Percentiles rank a stretch among this genome's conserved stretches.
These are phyloP conservation scores for Hirsutella thompsonii DNA, from an alignment of 2,329 filamentous ascomycete species.

Conservation along the genomic window DNA sequence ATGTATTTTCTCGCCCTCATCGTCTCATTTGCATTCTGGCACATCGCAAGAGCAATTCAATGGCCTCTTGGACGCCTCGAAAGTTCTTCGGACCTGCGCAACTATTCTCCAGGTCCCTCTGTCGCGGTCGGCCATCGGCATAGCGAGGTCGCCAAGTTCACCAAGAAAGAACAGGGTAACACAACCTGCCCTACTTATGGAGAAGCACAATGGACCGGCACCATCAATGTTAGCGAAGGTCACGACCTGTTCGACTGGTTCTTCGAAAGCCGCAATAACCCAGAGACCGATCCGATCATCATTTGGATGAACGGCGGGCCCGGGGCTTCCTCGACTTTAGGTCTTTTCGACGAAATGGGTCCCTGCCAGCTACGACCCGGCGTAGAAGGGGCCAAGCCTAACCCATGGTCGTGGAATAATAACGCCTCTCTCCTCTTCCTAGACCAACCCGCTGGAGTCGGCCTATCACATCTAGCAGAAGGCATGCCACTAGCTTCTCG, in stretches of 20 bases:
- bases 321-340: conserved; percentile 38
- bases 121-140: too few species aligned
- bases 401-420: conserved; percentile 49
- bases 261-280: conserved; percentile 15
- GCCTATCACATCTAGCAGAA: conserved; percentile 24
- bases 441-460: conserved; percentile 14
- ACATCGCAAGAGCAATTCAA: too few species aligned
- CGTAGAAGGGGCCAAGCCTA: conserved; percentile 31
- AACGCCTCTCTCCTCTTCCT: conserved; percentile 17
- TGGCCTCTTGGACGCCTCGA: too few species aligned
- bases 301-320: conserved; percentile 49
- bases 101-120: too few species aligned
- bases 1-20: too few species aligned
- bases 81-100: too few species aligned
- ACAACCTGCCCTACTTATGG: background rate
- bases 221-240: conserved; percentile 3
- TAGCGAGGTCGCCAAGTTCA: too few species aligned
- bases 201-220: conserved; percentile 5
- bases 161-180: too few species aligned
- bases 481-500: conserved; percentile 7
- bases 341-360: conserved; percentile 38
- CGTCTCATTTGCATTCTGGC: too few species aligned
- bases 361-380: conserved; percentile 38
- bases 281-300: conserved; percentile 24
- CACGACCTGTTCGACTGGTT: conserved; percentile 11